Percentiles rank a stretch among this genome's conserved stretches.
phyloP scores from a whole-genome alignment of 768 basidiomycete genomes.

The Dacryopinax spathularia region DNA sequence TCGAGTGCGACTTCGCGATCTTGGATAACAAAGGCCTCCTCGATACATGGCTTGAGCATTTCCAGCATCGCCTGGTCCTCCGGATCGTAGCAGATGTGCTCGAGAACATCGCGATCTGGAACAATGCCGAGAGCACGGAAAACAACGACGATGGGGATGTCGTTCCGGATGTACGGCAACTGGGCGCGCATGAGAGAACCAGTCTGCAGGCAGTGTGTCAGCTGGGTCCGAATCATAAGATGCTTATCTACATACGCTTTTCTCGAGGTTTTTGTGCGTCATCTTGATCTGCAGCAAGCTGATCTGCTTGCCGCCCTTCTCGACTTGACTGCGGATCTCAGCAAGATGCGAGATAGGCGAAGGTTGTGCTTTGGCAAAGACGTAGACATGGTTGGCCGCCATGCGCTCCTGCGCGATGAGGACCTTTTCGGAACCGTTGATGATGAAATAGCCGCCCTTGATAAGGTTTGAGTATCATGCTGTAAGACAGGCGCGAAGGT shows the following conservation, averaged over 20 bases:
- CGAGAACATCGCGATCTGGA: constrained; percentile 92
- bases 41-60: constrained; percentile 95
- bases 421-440: constrained; percentile 99
- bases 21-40: constrained; percentile 96
- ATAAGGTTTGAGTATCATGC: background rate
- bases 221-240: background rate
- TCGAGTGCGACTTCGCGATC: constrained; percentile 87
- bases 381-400: constrained; percentile 99
- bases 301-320: constrained; percentile 96
- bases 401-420: constrained; percentile 98
- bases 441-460: constrained; percentile 94
- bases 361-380: constrained; percentile 94
- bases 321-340: constrained; percentile 92
- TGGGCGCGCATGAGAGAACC: constrained; percentile 94
- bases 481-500: background rate
- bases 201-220: constrained; percentile 32
- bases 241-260: constrained; percentile 45
- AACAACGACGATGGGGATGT: constrained; percentile 97
- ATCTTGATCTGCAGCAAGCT: constrained; percentile 97
- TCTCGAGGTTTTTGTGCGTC: constrained; percentile 80
- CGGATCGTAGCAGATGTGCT: constrained; percentile 97
- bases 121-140: constrained; percentile 96
- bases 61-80: constrained; percentile 93
- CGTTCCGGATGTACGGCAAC: constrained; percentile 94
- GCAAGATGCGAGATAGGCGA: constrained; percentile 92